Base-by-base conservation (phyloP, 2,329 filamentous ascomycete species). In the Pyrenophora graminea region DNA sequence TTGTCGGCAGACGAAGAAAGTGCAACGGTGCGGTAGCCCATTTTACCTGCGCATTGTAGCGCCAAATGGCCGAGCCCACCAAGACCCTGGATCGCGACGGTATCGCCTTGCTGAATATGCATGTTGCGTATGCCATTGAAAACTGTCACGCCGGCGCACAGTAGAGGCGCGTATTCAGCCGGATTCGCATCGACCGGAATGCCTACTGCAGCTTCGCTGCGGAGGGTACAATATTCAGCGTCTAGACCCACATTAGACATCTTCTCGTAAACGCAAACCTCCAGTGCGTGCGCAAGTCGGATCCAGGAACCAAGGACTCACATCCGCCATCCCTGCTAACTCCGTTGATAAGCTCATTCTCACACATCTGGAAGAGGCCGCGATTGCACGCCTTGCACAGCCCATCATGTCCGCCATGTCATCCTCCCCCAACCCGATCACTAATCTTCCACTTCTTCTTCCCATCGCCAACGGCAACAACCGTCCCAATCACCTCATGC, bases 401-500 rank as follows among this genome's bases (percentile, higher is more conserved):
- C 2, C 73, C 71, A 62, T 87, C 84, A 62, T 87, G 84, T 2
- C 84, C 85, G 49, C 86, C 87, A 63, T 89, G 86, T 86, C 87
- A 90, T 1, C 80, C 71, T 0, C 82, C 85, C 9, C 89, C 89
- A 4, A 90, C 82, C 2, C 85, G 78, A 48, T 90, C 86, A 7
- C 87, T 87, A 1, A 82, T 75, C 49, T 82, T 77, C 76, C 86
- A 85, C 19, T 76, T 74, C 48, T 78, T 81, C 44, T 87, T 85
- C 2, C 70, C 74, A 0, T 80, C 74, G 5, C 85, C 84, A 0
- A 89, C 69, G 6, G 82, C 81, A 13, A 83, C 85, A 3, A 91
- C 77, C 10, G 83, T 81, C 9, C 88, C 88, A 47, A 91, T 81
- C 30, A 87, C 76, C 69, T 91, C 88, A 71, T 92, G 89, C 18